Evolutionary conservation across 805 yeast species (phyloP), one percentile per base, ranked within the genome.

Genomic region (Pichia insulana): DNA sequence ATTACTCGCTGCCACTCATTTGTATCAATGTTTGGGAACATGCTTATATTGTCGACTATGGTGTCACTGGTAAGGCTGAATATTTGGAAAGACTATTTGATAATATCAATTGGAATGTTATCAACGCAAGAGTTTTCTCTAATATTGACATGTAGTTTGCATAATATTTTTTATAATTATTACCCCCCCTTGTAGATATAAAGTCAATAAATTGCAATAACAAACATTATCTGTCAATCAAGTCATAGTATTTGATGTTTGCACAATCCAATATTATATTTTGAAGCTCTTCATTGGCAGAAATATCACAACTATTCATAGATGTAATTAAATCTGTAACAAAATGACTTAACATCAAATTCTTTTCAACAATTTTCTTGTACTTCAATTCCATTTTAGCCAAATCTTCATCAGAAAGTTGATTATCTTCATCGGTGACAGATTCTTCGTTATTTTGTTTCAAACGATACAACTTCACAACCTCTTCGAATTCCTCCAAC

Each of bases 11-110:
- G 50, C 95, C 92, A 7, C 64, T 92, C 36, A 70, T 92, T 50
- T 83, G 79, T 39, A 70, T 88, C 50, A 86, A 80, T 62, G 71
- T 83, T 51, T 89, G 97, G 96, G 95, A 90, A 60, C 76, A 79
- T 50, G 86, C 96, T n/a, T 92, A 81, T 61, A 54, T 87, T 36
- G 66, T 74, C 22, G 97, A 92, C 62, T 90, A 81, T 63, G 96
- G 97, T 37, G 71, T 85, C 40, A 67, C 62, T 40, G 92, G 92
- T 28, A 82, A 80, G 63, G 71, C 76, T 30, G 75, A 78, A 47
- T 92, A 83, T 62, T 71, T 92, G 51, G 77, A 75, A 49, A 80
- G 78, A 44, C 76, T 83, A 59, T 81, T 95, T 80, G 73, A 79
- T 37, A 72, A 84, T 50, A 74, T 89, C 50, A 78, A 90, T 63